A percentile compares a stretch with the other conserved stretches of the same genome.
Evolutionary conservation across 1,284 basidiomycete genomes (phyloP).

Genomic region (Pyrrhoderma noxium): DNA sequence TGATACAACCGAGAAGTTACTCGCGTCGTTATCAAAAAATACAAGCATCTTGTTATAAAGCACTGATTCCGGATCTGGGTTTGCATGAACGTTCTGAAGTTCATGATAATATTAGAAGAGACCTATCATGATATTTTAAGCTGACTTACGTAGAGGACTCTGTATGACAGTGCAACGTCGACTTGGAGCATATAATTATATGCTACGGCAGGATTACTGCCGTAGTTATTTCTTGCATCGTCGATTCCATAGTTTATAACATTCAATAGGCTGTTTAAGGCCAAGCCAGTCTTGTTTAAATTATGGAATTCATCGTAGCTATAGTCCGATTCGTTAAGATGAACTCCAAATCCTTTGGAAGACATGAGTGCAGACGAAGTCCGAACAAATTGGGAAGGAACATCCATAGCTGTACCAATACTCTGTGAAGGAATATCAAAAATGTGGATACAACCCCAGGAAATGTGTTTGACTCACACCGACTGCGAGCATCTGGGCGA

Average conservation of each 20-base stretch:
- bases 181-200: constrained; percentile 8
- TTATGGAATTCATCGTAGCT: background rate
- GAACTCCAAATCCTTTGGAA: constrained; percentile 4
- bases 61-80: constrained; percentile 10
- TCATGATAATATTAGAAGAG: too few species aligned
- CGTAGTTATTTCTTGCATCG: constrained; percentile 1
- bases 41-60: constrained; percentile 9
- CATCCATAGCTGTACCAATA: constrained; percentile 13
- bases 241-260: constrained; percentile 12
- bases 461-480: constrained; percentile 8
- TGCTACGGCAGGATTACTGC: background rate
- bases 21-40: constrained; percentile 10
- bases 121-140: background rate
- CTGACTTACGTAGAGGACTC: constrained; percentile 7
- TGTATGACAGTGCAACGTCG: constrained; percentile 6
- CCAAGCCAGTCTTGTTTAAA: constrained; percentile 16
- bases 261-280: constrained; percentile 4
- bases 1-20: constrained; percentile 3
- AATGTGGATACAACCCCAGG: background rate
- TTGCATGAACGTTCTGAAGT: constrained; percentile 14
- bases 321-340: constrained; percentile 14
- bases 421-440: constrained; percentile 3
- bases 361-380: constrained; percentile 1
- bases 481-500: constrained; percentile 2
- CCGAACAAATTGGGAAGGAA: constrained; percentile 12